Conservation (phyloP, 1,284 basidiomycete species). For the Cutaneotrichosporon sp. region DNA sequence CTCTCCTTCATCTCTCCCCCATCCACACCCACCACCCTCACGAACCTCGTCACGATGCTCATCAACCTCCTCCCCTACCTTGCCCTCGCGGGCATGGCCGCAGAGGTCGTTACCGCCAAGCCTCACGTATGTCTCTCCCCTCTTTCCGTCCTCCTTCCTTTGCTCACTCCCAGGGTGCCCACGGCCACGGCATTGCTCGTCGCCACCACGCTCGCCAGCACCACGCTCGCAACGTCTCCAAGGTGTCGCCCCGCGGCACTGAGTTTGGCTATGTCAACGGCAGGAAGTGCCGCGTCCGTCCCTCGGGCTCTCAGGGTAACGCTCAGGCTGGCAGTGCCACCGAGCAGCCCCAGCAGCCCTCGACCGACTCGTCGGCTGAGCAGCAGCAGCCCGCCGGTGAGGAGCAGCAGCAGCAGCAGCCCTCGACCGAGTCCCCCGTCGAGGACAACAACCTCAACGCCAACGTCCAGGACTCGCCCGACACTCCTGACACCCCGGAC, state of each 20-base stretch:
- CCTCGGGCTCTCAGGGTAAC: not conserved
- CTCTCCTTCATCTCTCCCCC: not conserved
- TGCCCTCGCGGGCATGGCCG: not conserved
- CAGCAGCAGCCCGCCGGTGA: not conserved
- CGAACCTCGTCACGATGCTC: not conserved
- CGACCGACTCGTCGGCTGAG: not conserved
- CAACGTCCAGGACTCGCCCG: not conserved
- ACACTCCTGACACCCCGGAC: not conserved
- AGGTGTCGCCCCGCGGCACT: not conserved
- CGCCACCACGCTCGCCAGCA: slow-evolving; percentile 4
- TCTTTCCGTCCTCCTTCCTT: not conserved
- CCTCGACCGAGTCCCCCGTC: not conserved
- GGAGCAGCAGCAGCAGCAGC: not conserved
- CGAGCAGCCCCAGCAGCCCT: not conserved
- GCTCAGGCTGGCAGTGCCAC: not conserved
- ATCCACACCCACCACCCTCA: not conserved
- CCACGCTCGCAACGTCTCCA: not conserved
- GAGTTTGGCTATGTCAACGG: not conserved
- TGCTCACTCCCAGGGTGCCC: not conserved
- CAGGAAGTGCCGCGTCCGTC: slow-evolving; percentile 1
- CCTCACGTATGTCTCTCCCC: not conserved
- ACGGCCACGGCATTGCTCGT: not conserved
- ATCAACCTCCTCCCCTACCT: not conserved
- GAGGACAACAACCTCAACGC: not conserved
- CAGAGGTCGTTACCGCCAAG: not conserved